Conservation (phyloP, 805 yeast species). For the Danielia reshetovae region DNA sequence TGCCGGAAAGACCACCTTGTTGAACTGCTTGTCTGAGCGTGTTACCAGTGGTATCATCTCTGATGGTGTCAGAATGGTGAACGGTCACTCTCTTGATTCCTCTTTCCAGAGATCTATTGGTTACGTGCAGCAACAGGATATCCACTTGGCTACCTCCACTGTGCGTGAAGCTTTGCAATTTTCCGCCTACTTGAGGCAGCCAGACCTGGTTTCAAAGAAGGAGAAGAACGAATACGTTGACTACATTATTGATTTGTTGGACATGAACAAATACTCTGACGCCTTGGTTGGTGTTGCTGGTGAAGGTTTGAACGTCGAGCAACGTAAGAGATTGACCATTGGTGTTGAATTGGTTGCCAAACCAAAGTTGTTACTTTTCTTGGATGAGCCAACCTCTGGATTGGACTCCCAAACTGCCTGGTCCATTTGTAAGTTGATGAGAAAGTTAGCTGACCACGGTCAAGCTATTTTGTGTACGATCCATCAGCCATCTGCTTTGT, state of each 20-base stretch:
- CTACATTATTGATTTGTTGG: constrained; percentile 59
- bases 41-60: constrained; percentile 67
- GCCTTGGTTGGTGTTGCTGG: constrained; percentile 80
- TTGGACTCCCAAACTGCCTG: constrained; percentile 67
- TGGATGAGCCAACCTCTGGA: constrained; percentile 76
- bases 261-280: constrained; percentile 67
- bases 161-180: constrained; percentile 73
- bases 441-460: constrained; percentile 65
- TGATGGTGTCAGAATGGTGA: constrained; percentile 58
- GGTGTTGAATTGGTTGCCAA: constrained; percentile 72
- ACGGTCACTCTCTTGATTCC: constrained; percentile 58
- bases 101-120: constrained; percentile 78
- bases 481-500: constrained; percentile 73
- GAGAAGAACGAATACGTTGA: constrained; percentile 71
- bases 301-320: constrained; percentile 39
- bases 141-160: constrained; percentile 64
- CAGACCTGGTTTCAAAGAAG: constrained; percentile 46
- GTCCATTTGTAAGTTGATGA: constrained; percentile 65
- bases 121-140: constrained; percentile 77
- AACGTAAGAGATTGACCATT: constrained; percentile 40
- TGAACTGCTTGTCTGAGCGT: constrained; percentile 70
- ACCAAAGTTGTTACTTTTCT: constrained; percentile 57
- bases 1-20: constrained; percentile 79
- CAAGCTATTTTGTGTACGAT: constrained; percentile 75
- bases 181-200: constrained; percentile 71